phyloP scores from a whole-genome alignment of 164 flowering plant species.

The Tetracentron sinense region DNA sequence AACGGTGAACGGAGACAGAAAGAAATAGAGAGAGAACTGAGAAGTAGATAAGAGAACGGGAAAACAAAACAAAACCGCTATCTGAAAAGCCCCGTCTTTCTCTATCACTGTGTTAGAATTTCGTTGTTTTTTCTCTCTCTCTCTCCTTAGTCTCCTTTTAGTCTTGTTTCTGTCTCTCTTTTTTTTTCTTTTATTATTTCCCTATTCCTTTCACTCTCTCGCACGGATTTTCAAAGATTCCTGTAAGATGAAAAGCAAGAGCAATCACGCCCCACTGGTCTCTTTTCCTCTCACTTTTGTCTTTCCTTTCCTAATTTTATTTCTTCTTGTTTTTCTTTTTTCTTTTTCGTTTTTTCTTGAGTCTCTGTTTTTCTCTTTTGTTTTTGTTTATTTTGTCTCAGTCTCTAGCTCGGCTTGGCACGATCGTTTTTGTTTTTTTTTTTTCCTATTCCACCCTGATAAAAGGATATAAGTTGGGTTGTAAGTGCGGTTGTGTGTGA shows the following conservation, averaged over 20 bases:
- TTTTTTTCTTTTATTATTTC: neutral
- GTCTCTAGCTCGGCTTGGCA: neutral
- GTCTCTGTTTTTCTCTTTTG: no score
- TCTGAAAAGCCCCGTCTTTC: neutral
- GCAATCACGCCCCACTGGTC: neutral
- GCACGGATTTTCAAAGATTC: neutral
- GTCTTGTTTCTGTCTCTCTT: neutral
- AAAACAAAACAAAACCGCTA: neutral
- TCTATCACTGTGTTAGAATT: neutral
- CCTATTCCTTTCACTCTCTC: neutral
- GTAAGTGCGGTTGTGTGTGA: no score
- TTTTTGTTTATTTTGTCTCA: neutral
- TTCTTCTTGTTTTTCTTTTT: neutral
- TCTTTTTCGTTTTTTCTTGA: neutral
- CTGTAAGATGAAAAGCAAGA: neutral
- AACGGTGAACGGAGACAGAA: no score
- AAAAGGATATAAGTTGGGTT: no score
- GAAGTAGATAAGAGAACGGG: neutral
- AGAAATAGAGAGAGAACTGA: neutral
- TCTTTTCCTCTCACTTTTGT: neutral
- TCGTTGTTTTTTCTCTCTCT: neutral
- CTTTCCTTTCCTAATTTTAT: no score
- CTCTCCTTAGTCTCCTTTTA: neutral
- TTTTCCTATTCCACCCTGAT: no score
- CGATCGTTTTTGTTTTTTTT: no score